Evolutionary conservation across 495 filamentous ascomycete genomes (phyloP).

Genomic region (Aspergillus saccharolyticus): DNA sequence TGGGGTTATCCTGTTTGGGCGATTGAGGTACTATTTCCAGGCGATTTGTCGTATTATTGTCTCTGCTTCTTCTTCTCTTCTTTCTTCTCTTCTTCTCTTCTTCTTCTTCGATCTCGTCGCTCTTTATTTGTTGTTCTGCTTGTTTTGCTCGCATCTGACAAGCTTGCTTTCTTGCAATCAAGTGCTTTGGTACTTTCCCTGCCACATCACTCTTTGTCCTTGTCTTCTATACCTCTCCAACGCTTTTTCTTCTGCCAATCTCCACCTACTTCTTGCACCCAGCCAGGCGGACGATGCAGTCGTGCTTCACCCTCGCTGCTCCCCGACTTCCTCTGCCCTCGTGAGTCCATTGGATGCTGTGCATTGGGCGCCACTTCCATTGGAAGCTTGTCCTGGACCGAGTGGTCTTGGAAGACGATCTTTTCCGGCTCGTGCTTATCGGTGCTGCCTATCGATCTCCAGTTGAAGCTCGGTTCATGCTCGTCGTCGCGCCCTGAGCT

Average conservation of each 20-base stretch:
- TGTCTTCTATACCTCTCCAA: background rate
- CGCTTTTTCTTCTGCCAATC: background rate
- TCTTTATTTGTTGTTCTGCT: background rate
- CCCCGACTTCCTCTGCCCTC: background rate
- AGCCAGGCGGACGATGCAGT: background rate
- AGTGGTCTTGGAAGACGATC: too few relatives aligned
- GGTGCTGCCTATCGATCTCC: background rate
- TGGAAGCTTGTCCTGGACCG: background rate
- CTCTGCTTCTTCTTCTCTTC: background rate
- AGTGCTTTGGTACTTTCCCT: too few relatives aligned
- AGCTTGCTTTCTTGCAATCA: too few relatives aligned
- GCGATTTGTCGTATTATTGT: slow-evolving; percentile 2
- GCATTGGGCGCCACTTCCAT: background rate
- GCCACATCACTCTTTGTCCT: too few relatives aligned
- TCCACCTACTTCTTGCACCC: too few relatives aligned
- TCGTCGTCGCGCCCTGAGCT: slow-evolving; percentile 1
- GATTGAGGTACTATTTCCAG: slow-evolving; percentile 3
- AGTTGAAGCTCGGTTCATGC: slow-evolving; percentile 4
- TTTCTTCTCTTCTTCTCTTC: background rate
- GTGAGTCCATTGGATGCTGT: background rate
- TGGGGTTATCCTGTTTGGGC: slow-evolving; percentile 24
- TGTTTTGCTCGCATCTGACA: background rate
- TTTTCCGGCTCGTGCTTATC: background rate
- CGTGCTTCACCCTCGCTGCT: background rate
- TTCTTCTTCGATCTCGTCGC: background rate